phyloP scores from a whole-genome alignment of 2,329 filamentous ascomycete genomes.

The Aspergillus hiratsukae region DNA sequence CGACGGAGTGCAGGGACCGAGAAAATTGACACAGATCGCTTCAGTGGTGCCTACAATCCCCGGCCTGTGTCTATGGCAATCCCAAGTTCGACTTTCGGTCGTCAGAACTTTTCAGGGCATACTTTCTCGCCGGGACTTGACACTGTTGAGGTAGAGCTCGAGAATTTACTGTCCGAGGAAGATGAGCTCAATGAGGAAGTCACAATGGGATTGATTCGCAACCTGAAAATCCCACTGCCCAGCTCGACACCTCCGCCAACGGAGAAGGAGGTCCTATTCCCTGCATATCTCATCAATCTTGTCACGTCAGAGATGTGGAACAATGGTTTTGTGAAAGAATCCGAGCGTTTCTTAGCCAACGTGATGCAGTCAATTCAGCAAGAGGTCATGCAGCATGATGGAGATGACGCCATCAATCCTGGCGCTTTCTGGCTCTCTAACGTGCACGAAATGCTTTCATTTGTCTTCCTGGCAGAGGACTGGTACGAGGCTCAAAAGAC shows the following conservation, averaged over 20 bases:
- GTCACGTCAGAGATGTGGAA: constrained; percentile 99
- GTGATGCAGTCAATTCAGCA: constrained; percentile 99
- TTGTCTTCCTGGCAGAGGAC: constrained; percentile 97
- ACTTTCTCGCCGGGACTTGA: constrained; percentile 78
- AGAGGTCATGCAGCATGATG: constrained; percentile 98
- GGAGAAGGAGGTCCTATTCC: constrained; percentile 98
- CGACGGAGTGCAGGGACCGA: constrained; percentile 85
- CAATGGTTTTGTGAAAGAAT: constrained; percentile 99
- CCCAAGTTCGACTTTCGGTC: constrained; percentile 48
- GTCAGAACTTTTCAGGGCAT: constrained; percentile 68
- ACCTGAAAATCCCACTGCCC: constrained; percentile 91
- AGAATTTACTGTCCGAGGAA: constrained; percentile 89
- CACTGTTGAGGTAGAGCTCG: constrained; percentile 90
- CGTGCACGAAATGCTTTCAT: constrained; percentile 99
- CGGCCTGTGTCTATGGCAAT: constrained; percentile 95
- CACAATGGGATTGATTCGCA: constrained; percentile 90
- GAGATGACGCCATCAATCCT: constrained; percentile 93
- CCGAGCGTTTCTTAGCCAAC: constrained; percentile 95
- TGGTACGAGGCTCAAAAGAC: constrained; percentile 99
- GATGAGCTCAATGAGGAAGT: constrained; percentile 96
- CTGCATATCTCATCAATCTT: constrained; percentile 96
- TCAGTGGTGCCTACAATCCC: constrained; percentile 89
- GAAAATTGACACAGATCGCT: constrained; percentile 78
- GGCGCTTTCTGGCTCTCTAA: constrained; percentile 99
- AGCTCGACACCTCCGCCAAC: constrained; percentile 83